phyloP scores from a whole-genome alignment of 352 stramenopile species.

The Phytophthora fragariae region DNA sequence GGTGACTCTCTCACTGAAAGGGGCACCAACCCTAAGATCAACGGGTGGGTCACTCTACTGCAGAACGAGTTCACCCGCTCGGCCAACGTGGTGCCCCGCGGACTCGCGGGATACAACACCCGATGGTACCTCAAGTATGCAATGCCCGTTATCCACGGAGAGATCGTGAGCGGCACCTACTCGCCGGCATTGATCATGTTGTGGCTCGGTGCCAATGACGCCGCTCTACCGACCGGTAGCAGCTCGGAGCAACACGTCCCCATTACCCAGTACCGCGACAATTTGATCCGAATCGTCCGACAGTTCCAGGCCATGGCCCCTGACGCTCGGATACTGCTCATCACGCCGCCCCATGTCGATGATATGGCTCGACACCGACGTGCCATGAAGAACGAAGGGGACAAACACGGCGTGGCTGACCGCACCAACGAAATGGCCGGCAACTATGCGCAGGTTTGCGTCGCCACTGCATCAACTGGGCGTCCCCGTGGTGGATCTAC shows the following conservation, averaged over 20 bases:
- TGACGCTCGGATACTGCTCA: slow-evolving; percentile 47
- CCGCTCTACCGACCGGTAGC: slow-evolving; percentile 39
- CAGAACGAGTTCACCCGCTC: slow-evolving; percentile 49
- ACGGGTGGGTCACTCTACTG: slow-evolving; percentile 50
- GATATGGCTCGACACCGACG: slow-evolving; percentile 32
- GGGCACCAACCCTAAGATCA: slow-evolving; percentile 33
- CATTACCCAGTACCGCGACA: slow-evolving; percentile 53
- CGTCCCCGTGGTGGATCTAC: slow-evolving; percentile 50
- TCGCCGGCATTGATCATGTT: slow-evolving; percentile 53
- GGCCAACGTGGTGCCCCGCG: slow-evolving; percentile 50
- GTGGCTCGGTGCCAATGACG: slow-evolving; percentile 76
- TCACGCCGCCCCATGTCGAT: slow-evolving; percentile 56
- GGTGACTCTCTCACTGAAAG: slow-evolving; percentile 62
- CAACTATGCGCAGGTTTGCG: slow-evolving; percentile 50
- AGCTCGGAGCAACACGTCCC: slow-evolving; percentile 52
- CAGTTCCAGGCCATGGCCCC: slow-evolving; percentile 28
- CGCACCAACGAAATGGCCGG: slow-evolving; percentile 50
- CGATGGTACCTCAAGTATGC: slow-evolving; percentile 51
- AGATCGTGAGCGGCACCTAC: slow-evolving; percentile 41
- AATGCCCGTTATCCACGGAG: slow-evolving; percentile 48
- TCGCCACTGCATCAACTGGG: slow-evolving; percentile 34
- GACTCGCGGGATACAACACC: slow-evolving; percentile 52
- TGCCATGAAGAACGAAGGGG: slow-evolving; percentile 14
- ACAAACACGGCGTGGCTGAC: slow-evolving; percentile 36
- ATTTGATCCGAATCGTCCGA: slow-evolving; percentile 46